These are phyloP conservation scores for Raffaelea ambrosiae DNA, from an alignment of 2,329 filamentous ascomycete genomes.

Conservation along the genomic window DNA sequence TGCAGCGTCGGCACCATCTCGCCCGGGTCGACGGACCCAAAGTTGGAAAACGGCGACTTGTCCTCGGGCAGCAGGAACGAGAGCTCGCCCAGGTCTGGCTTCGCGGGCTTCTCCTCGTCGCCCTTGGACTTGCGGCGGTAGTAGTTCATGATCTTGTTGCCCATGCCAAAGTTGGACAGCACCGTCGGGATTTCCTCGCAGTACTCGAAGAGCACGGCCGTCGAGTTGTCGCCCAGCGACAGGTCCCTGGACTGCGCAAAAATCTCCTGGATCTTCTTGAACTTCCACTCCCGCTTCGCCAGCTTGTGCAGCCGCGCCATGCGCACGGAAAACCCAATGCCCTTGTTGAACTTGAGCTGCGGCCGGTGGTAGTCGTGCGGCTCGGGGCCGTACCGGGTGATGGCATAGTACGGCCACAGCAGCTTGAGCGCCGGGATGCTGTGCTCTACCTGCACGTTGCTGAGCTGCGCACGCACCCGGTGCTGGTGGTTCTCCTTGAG, in stretches of 20 bases:
- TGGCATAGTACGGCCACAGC: slow-evolving; percentile 93
- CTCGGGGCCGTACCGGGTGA: slow-evolving; percentile 62
- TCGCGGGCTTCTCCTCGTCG: slow-evolving; percentile 68
- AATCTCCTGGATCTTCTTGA: slow-evolving; percentile 67
- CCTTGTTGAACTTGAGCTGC: slow-evolving; percentile 61
- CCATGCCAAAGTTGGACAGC: slow-evolving; percentile 96
- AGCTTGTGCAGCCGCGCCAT: slow-evolving; percentile 59
- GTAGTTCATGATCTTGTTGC: slow-evolving; percentile 91
- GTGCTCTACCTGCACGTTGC: slow-evolving; percentile 89
- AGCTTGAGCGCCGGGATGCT: slow-evolving; percentile 84
- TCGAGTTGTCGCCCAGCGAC: slow-evolving; percentile 81
- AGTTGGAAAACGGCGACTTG: slow-evolving; percentile 90
- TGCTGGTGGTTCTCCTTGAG: slow-evolving; percentile 95
- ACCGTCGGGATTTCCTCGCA: slow-evolving; percentile 89
- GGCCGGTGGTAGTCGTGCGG: slow-evolving; percentile 79
- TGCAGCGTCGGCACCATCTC: slow-evolving; percentile 86
- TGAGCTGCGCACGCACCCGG: slow-evolving; percentile 87
- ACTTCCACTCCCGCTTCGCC: slow-evolving; percentile 77
- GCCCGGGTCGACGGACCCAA: slow-evolving; percentile 85
- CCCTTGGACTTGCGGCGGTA: slow-evolving; percentile 75
- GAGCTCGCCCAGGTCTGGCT: slow-evolving; percentile 79
- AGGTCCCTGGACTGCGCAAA: slow-evolving; percentile 77
- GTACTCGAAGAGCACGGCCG: slow-evolving; percentile 84
- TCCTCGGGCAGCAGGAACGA: slow-evolving; percentile 85
- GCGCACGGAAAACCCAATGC: slow-evolving; percentile 57